Evolutionary conservation across 2,329 filamentous ascomycete species (phyloP), one percentile per base, ranked within the genome.

Genomic region (Akanthomyces lecanii): DNA sequence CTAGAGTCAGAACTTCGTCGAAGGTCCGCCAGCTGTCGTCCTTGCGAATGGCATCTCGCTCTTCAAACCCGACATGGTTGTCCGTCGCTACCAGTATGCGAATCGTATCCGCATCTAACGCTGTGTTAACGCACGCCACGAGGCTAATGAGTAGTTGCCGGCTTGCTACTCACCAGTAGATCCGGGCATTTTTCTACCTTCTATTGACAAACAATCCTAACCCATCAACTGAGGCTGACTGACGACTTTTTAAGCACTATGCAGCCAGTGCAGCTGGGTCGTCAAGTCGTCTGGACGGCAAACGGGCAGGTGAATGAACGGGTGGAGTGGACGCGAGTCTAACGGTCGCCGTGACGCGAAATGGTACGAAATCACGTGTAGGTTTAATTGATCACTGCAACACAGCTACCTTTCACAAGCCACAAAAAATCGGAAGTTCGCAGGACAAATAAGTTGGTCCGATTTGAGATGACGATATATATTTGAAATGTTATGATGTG

Each of bases 21-120:
- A 99, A 99, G 3, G 89, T 92, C 73, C 88, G 89, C 93, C 94
- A 98, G 77, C 92, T 97, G 75, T 99, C 95, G 74, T 98, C 91
- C 67, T 93, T 94, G n/a, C 95, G 91, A 65, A 95, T 90, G 1
- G 91, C 86, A 75, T 99, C 93, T 70, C 93, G 88, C 77, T 99
- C 95, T 72, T 92, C 91, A 76, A 92, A 98, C 59, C 95, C 95
- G 65, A 99, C 95, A 89, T 99, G 95, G 69, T 96, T 98, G 75
- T 99, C 95, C 18, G 94, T 98, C 45, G 95, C 89, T 65, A 99
- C 84, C 44, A 99, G 87, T 67, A 99, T 95, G 67, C 92, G 91
- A 71, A 99, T 97, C 0, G 92, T 96, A 78, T 99, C 92, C 69
- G 90, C 77, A 62, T 79, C 82, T 83, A 59, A 5, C 61, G 59